A percentile compares a stretch with the other conserved stretches of the same genome.
Evolutionary conservation across 345 rosid species (phyloP).

Genomic region (Aegle marmelos): DNA sequence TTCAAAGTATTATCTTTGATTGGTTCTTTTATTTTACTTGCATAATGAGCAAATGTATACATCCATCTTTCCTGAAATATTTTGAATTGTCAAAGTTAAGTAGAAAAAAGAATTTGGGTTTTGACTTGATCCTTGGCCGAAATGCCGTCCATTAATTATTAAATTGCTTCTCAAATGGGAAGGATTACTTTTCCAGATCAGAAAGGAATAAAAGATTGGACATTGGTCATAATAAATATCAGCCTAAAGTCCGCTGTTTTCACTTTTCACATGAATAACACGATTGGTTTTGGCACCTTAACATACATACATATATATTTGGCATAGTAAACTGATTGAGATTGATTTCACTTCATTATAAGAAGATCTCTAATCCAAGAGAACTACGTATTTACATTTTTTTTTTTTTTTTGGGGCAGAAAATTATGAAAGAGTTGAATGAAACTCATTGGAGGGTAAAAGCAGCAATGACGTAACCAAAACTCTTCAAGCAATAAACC

Average conservation of each 20-base stretch:
- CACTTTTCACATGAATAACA: neutral
- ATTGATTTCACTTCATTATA: neutral
- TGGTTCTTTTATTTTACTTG: neutral
- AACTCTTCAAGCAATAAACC: neutral
- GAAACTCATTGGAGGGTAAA: neutral
- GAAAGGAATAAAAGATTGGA: neutral
- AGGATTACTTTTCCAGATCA: neutral
- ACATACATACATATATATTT: too few species aligned
- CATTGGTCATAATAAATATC: neutral
- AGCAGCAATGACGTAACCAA: neutral
- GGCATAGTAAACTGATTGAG: too few species aligned
- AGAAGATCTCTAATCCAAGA: neutral
- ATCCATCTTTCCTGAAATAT: neutral
- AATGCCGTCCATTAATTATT: neutral
- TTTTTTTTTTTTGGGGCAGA: neutral
- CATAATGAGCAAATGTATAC: too few species aligned
- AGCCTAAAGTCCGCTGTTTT: neutral
- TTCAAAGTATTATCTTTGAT: neutral
- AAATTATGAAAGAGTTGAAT: neutral
- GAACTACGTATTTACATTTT: neutral
- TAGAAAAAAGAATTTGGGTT: neutral
- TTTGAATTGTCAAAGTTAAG: conserved; percentile 2
- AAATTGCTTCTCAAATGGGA: neutral
- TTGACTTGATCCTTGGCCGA: neutral
- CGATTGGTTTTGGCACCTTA: neutral